Evolutionary conservation across 2,329 filamentous ascomycete genomes (phyloP), one percentile per base, ranked within the genome.

Genomic region (Graphilbum fragrans): DNA sequence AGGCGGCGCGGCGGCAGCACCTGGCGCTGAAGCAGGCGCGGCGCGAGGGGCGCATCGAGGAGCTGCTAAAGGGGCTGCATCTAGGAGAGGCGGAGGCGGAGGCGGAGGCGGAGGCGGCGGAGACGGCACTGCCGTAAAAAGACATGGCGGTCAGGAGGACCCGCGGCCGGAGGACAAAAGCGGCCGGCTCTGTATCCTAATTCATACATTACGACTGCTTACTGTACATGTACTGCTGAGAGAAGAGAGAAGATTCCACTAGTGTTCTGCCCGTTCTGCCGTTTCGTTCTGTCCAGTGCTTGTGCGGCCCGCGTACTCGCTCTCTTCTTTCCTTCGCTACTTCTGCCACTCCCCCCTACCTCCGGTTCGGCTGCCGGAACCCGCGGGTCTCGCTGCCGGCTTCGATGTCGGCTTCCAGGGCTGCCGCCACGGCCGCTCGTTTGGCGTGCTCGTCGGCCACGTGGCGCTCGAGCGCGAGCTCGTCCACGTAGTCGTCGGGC

Each of bases 11-110:
- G 51, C 53, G 58, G 55, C 58, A 55, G 49, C 74, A 78, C 50
- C 41, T 75, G 50, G 63, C 69, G 57, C 59, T 77, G 46, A 76
- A 77, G 66, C 58, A 62, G 53, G 54, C 66, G 55, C 53, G 65
- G 36, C 63, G 62, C 50, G 56, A 64, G 49, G 61, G 60, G 50
- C 59, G 50, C 52, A 63, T 64, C 55, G 55, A 41, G 42, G 52
- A 58, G 47, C 52, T 56, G 29, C 39, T 61, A 37, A n/a, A 44
- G 39, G 9, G n/a, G 17, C 21, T 44, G 44, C 21, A 12, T 50
- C 10, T 18, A 39, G 8, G 37, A 14, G 3, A 33, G 42, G 9
- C 18, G 17, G 40, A 36, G 33, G 22, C 27, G 23, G 6, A 18
- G 2, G 18, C 27, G 4, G 21, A 42, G 2, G 38, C 32, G 33